phyloP scores from a whole-genome alignment of 371 early-diverging fungal species.

The Apophysomyces sp. region DNA sequence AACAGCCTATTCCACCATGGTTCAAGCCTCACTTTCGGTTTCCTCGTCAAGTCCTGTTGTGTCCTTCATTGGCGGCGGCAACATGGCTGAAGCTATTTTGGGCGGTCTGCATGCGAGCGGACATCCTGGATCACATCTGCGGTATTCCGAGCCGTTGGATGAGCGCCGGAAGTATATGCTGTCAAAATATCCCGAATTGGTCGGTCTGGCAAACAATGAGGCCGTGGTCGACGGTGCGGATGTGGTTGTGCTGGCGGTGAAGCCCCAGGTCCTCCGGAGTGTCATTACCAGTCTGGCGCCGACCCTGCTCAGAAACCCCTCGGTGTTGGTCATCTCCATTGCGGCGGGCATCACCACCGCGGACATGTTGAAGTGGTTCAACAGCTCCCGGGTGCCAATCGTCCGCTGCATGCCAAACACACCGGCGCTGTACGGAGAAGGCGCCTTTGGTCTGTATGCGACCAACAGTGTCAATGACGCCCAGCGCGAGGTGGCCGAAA shows the following conservation, averaged over 20 bases:
- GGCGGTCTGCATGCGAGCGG: constrained; percentile 80
- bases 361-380: constrained; percentile 76
- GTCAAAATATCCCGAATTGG: constrained; percentile 54
- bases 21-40: background rate
- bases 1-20: background rate
- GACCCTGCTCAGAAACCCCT: constrained; percentile 19
- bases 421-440: constrained; percentile 84
- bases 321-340: constrained; percentile 75
- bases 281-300: constrained; percentile 68
- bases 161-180: constrained; percentile 67
- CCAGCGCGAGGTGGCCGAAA: constrained; percentile 66
- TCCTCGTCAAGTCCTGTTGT: constrained; percentile 29
- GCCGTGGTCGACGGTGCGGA: constrained; percentile 56
- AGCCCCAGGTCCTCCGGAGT: constrained; percentile 81
- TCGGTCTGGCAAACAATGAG: constrained; percentile 43
- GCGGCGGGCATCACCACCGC: constrained; percentile 86
- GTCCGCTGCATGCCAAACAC: constrained; percentile 96
- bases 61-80: constrained; percentile 90
- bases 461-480: constrained; percentile 51
- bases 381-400: constrained; percentile 49
- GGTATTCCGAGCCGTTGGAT: constrained; percentile 82
- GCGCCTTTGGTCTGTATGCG: constrained; percentile 86
- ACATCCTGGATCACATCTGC: constrained; percentile 64
- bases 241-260: constrained; percentile 86
- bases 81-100: constrained; percentile 93